Conservation (phyloP, 108 stramenopile genomes). For the Cyclotella cryptica region DNA sequence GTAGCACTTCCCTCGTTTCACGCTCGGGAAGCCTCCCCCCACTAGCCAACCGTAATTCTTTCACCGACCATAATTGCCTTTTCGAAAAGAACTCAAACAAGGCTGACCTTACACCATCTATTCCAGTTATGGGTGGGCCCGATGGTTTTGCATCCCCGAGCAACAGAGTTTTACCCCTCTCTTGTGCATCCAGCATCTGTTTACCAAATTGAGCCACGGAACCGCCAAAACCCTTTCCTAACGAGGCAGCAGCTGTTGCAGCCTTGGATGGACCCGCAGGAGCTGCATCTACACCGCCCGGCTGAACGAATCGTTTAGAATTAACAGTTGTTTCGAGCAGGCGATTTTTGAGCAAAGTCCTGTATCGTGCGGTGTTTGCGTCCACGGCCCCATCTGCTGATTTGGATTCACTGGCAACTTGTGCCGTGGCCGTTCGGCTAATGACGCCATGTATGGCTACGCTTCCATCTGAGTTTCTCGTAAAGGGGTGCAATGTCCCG, state of each 20-base stretch:
- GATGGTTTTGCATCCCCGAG: slow-evolving; percentile 1
- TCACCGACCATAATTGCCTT: slow-evolving; percentile 76
- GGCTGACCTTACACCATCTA: slow-evolving; percentile 62
- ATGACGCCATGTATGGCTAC: slow-evolving; percentile 78
- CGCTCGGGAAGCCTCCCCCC: slow-evolving; percentile 68
- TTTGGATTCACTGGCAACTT: slow-evolving; percentile 59
- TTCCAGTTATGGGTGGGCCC: slow-evolving; percentile 54
- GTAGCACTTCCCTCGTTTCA: slow-evolving; percentile 75
- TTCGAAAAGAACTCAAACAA: slow-evolving; percentile 84
- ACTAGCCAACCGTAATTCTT: slow-evolving; percentile 66
- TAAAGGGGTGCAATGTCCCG: slow-evolving; percentile 76
- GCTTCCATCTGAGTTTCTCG: slow-evolving; percentile 64
- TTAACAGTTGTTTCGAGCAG: slow-evolving; percentile 72
- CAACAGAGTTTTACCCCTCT: slow-evolving; percentile 13
- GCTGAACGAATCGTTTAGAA: slow-evolving; percentile 84
- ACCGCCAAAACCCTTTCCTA: slow-evolving; percentile 73
- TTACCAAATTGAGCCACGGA: slow-evolving; percentile 82
- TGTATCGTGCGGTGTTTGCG: slow-evolving; percentile 60
- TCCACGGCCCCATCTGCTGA: slow-evolving; percentile 14
- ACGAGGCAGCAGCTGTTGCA: slow-evolving; percentile 48
- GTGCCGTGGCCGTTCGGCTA: slow-evolving; percentile 74
- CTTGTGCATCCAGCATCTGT: slow-evolving; percentile 60
- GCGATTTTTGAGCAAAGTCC: slow-evolving; percentile 71
- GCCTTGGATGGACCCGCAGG: slow-evolving; percentile 56
- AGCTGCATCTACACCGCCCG: slow-evolving; percentile 64